phyloP scores from a whole-genome alignment of 208 protist species.

The Acanthamoeba triangularis region DNA sequence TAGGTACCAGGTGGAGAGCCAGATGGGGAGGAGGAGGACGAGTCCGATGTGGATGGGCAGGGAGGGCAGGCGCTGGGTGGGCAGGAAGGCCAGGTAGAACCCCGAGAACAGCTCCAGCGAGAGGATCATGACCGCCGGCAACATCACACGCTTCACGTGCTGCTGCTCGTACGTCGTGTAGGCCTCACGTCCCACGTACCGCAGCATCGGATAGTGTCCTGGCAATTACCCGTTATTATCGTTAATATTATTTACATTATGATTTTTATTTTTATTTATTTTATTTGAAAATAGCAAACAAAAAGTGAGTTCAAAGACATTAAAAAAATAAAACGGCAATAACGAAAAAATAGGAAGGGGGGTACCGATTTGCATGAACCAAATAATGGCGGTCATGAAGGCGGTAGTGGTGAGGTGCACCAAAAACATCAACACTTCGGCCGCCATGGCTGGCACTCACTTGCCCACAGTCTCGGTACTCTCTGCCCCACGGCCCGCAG shows the following conservation, averaged over 20 bases:
- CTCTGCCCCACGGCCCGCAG: neutral
- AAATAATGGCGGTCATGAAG: constrained; percentile 41
- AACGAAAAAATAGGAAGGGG: neutral
- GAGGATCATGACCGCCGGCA: constrained; percentile 13
- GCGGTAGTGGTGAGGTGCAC: constrained; percentile 34
- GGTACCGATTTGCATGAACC: constrained; percentile 57
- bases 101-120: constrained; percentile 44
- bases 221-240: neutral
- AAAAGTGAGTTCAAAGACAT: too few relatives aligned
- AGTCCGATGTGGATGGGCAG: constrained; percentile 10
- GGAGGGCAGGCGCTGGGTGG: constrained; percentile 30
- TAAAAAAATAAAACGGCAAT: too few relatives aligned
- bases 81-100: constrained; percentile 1
- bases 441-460: neutral
- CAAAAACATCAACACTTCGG: constrained; percentile 46
- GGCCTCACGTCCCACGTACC: constrained; percentile 16
- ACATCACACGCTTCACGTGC: constrained; percentile 51
- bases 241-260: neutral
- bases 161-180: constrained; percentile 52
- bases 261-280: neutral
- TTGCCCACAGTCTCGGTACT: neutral
- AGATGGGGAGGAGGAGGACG: neutral
- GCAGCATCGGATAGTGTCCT: constrained; percentile 51
- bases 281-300: neutral
- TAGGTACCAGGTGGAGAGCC: constrained; percentile 22